These are phyloP conservation scores for Taphrina communis DNA, from an alignment of 1,139 yeast genomes.

Conservation along the genomic window DNA sequence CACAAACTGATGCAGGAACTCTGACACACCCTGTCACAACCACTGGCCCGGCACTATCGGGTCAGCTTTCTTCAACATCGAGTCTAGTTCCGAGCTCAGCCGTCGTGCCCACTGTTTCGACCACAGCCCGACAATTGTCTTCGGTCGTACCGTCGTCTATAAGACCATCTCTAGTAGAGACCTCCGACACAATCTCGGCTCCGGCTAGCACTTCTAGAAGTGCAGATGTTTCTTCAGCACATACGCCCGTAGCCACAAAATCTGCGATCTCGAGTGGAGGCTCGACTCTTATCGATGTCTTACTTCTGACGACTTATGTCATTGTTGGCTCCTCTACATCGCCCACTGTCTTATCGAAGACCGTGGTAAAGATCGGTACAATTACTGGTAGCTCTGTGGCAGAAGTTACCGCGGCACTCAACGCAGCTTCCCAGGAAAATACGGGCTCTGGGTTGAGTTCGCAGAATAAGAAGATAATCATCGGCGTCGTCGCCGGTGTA, in stretches of 20 bases:
- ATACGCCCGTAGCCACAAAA: background rate
- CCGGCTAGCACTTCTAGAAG: background rate
- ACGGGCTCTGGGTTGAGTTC: slow-evolving; percentile 25
- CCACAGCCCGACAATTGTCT: background rate
- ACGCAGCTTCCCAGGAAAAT: slow-evolving; percentile 32
- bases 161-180: background rate
- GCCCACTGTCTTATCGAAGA: slow-evolving; percentile 2
- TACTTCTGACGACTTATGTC: slow-evolving; percentile 10
- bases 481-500: slow-evolving; percentile 37
- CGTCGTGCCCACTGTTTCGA: background rate
- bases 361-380: slow-evolving; percentile 28
- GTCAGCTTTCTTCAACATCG: background rate
- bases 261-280: background rate
- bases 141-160: background rate
- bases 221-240: background rate
- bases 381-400: slow-evolving; percentile 28
- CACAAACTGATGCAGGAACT: background rate
- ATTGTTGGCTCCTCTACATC: slow-evolving; percentile 12
- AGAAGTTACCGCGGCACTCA: slow-evolving; percentile 35
- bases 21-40: background rate
- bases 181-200: background rate
- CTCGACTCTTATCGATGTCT: slow-evolving; percentile 17
- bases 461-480: slow-evolving; percentile 29
- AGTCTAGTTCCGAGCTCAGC: background rate
- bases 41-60: background rate